Evolutionary conservation across 768 basidiomycete species (phyloP).

Genomic region (Boletus vinaceobasis): DNA sequence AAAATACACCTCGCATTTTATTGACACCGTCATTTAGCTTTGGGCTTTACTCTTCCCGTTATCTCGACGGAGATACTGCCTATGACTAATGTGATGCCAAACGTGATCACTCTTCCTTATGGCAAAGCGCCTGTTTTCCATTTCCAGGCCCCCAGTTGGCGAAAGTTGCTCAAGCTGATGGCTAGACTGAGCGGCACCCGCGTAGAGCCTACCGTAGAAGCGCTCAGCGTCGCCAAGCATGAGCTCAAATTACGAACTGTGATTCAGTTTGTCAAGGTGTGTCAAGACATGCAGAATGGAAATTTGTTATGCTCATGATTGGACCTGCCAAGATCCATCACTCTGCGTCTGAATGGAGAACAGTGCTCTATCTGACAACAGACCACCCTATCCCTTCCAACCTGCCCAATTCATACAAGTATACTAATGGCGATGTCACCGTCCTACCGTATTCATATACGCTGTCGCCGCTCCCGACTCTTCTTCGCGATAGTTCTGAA

Average conservation of each 20-base stretch:
- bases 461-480: conserved; percentile 53
- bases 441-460: conserved; percentile 71
- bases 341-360: conserved; percentile 61
- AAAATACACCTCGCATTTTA: background rate
- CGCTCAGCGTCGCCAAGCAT: conserved; percentile 53
- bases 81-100: conserved; percentile 59
- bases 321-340: conserved; percentile 50
- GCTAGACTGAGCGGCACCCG: conserved; percentile 67
- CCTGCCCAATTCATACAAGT: conserved; percentile 43
- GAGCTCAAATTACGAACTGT: conserved; percentile 67
- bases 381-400: conserved; percentile 60
- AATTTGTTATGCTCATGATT: background rate
- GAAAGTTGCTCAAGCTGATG: conserved; percentile 69
- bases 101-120: conserved; percentile 71
- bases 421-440: conserved; percentile 56
- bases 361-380: conserved; percentile 73
- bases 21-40: conserved; percentile 42
- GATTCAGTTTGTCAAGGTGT: conserved; percentile 74
- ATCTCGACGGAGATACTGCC: conserved; percentile 46
- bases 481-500: conserved; percentile 64
- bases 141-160: conserved; percentile 72
- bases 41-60: conserved; percentile 61
- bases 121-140: conserved; percentile 66
- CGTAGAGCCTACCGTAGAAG: conserved; percentile 68
- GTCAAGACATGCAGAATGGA: conserved; percentile 13